These are phyloP conservation scores for Breviolum minutum DNA, from an alignment of 73 alveolate species.

Conservation along the genomic window DNA sequence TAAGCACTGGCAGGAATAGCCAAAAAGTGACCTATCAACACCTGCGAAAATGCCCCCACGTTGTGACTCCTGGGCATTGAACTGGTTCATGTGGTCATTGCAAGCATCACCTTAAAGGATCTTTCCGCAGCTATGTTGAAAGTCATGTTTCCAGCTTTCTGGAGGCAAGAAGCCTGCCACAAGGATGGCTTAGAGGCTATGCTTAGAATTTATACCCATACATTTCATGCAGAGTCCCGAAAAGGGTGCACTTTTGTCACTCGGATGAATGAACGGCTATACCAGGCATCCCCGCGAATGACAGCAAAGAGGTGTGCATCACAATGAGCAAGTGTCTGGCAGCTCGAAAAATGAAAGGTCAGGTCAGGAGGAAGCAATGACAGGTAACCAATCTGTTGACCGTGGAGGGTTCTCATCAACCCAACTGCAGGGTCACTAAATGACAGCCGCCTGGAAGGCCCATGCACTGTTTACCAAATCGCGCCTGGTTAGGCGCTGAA, in stretches of 20 bases:
- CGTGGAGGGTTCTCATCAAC: too few species aligned
- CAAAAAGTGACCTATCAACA: too few species aligned
- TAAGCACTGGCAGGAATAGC: too few species aligned
- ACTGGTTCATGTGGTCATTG: background rate
- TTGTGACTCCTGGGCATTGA: slow-evolving; percentile 35
- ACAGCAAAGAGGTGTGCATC: background rate
- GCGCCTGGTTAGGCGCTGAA: background rate
- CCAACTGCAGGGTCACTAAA: too few species aligned
- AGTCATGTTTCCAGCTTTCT: background rate
- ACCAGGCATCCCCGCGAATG: background rate
- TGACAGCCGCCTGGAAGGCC: background rate
- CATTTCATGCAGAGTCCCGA: background rate
- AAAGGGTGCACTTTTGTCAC: too few species aligned
- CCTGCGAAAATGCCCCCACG: too few species aligned
- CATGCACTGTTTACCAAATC: slow-evolving; percentile 14
- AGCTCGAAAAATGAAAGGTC: background rate
- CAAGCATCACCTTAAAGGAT: background rate
- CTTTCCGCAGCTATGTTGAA: background rate
- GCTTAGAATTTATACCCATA: background rate
- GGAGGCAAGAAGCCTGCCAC: background rate
- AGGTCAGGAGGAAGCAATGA: background rate
- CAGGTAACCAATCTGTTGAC: background rate
- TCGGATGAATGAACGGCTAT: too few species aligned
- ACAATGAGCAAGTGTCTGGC: slow-evolving; percentile 6
- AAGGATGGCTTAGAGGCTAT: background rate